Evolutionary conservation across 1,139 yeast genomes (phyloP), one percentile per base, ranked within the genome.

Genomic region (Debaryomyces robertsiae): DNA sequence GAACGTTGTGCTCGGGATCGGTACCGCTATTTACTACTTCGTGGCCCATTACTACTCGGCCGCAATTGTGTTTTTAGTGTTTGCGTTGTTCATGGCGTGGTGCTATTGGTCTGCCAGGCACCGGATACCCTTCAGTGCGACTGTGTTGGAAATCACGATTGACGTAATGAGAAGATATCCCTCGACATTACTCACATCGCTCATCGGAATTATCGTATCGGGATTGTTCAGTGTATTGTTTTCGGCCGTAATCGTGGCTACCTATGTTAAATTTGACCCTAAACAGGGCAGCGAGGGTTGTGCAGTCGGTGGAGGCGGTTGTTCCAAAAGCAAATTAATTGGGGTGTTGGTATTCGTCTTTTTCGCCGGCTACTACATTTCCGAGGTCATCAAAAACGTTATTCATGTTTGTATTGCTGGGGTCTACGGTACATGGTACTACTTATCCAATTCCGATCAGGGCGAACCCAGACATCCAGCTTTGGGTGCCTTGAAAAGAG

Each of bases 381-480:
- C 94, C 9, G 97, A 90, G 61, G 95, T 90, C 19, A 73, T 88
- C 47, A 82, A 82, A 65, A 89, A 86, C 54, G 77, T 87, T n/a
- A 82, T 90, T 41, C 96, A 91, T 58, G 86, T 85, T 30, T 82
- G 93, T 1, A 82, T 89, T 44, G 76, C 93, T 17, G 96, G 96
- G 25, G 80, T 90, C 27, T 91, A 79, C 58, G 97, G 97, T 15
- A 79, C 94, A 4, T 90, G 97, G 96, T 90, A 88, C 63, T 90
- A 85, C 60, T 72, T 86, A 58, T 77, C 88, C 33, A 76, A 75
- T 47, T 77, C 90, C 1, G 91, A 84, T 55, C 86, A 84, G 54
- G 95, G 95, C 4, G 78, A 83, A 69, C 96, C 96, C 27, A 76
- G 65, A 51, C 78, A 79, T 67, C 95, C 95, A 7, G 94, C 95